Evolutionary conservation across 371 early-diverging fungal species (phyloP), one percentile per base, ranked within the genome.

Genomic region (Zychaea mexicana): DNA sequence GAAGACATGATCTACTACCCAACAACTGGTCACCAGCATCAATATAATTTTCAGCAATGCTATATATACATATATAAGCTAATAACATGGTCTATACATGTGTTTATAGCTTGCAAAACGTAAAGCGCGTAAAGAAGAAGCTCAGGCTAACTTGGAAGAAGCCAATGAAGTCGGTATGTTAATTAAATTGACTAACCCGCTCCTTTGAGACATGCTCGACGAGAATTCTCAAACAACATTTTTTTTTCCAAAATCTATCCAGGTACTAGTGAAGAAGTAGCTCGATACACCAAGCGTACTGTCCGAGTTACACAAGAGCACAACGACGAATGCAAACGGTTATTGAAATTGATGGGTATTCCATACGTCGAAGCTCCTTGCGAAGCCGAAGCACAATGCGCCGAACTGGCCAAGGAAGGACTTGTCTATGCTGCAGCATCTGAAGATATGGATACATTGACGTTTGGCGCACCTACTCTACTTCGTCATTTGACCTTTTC

Each of bases 351-450:
- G n/a, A 97, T 99, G 96, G 99, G 99, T 15, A 91, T 99, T 38
- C 99, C 99, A 3, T 95, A 90, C 74, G 84, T 98, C 4, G 94
- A 92, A 67, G 99, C 99, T 4, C 99, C 99, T 7, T 94, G 96
- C 72, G 99, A 99, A 83, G 99, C 99, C 3, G 99, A 99, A 74
- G 99, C 99, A 2, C 98, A 98, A 74, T 99, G 99, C 75, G 99
- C 99, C 3, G 95, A 90, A 30, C 74, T 99, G 32, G 93, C 93
- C 31, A 89, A 85, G 68, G 85, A 89, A 0, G 96, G 95, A n/a
- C 87, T 88, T 66, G 99, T 99, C 4, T 96, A 92, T 76, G 99
- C 93, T 8, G 98, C 99, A 24, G 99, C 95, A 4, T 96, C 98
- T 2, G 99, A 99, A 74, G 99, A 99, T 83, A 99, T 99, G 99